Evolutionary conservation across 176 grass and related monocot genomes (phyloP), one percentile per base, ranked within the genome.

Genomic region (Paspalum vaginatum): DNA sequence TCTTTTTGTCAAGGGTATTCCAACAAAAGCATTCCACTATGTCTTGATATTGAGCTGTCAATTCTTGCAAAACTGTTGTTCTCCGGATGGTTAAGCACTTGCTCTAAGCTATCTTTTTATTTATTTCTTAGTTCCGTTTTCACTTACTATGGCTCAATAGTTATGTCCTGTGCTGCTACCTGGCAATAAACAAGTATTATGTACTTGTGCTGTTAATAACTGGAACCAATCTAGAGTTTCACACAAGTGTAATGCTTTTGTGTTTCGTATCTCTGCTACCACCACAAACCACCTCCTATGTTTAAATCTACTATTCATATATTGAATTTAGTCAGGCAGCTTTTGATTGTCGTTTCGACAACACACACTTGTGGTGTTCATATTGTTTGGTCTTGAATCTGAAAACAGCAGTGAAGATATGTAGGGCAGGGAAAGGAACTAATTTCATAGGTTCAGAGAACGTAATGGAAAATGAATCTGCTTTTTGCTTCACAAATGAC

Each of bases 191-290:
- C 46, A 59, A 72, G 11, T 85, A 47, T 21, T 10, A 21, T 77
- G 39, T 52, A 78, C 55, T n/a, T 59, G 24, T 78, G 40, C 25
- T 74, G 60, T 25, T 67, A 68, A 62, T 82, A 51, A 58, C 42
- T 25, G 13, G 42, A n/a, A 26, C 72, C n/a, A 1, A n/a, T 78
- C 14, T 47, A n/a, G 69, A 78, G 43, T 82, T 61, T 44, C 27
- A 43, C 16, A 70, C 6, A 42, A 16, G 27, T 68, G 56, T 20
- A 26, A 55, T 55, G 25, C 9, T 73, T 42, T 75, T 5, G 20
- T 51, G 10, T 60, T 27, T 20, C 57, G 42, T 68, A 40, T 58
- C 9, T 59, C 3, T 21, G 9, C 16, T 46, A 24, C 73, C 7
- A 15, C 14, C n/a, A 8, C 25, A 21, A 44, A 79, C 6, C 16